Evolutionary conservation across 2,329 filamentous ascomycete genomes (phyloP).

Genomic region (Colletotrichum spaethianum): DNA sequence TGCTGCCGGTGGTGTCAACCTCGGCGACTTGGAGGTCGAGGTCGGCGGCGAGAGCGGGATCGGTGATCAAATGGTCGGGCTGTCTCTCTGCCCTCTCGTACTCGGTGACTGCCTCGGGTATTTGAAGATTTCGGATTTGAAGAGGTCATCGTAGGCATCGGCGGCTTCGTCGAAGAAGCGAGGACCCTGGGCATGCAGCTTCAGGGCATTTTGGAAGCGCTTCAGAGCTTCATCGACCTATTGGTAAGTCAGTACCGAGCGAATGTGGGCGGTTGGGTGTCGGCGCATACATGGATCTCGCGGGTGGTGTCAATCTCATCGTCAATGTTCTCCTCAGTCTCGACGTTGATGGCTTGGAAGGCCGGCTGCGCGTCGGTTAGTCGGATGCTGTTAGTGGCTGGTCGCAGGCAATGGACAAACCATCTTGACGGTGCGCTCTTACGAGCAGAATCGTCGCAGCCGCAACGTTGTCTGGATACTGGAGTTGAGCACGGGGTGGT

Average conservation of each 20-base stretch:
- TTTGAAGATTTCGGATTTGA: conserved; percentile 93
- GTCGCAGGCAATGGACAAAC: conserved; percentile 14
- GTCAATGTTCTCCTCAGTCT: conserved; percentile 90
- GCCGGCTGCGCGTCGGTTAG: conserved; percentile 61
- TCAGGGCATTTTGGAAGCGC: conserved; percentile 91
- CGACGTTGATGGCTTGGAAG: conserved; percentile 93
- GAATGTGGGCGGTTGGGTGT: no score
- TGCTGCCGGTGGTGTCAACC: conserved; percentile 83
- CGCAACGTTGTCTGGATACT: background rate
- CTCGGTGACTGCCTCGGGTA: conserved; percentile 89
- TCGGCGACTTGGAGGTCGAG: conserved; percentile 72
- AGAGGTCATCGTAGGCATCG: conserved; percentile 86
- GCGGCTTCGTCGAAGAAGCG: conserved; percentile 81
- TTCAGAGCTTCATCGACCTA: conserved; percentile 96
- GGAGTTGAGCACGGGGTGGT: background rate
- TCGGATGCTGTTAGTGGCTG: background rate
- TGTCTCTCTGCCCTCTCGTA: conserved; percentile 79
- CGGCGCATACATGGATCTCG: conserved; percentile 81
- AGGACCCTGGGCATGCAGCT: conserved; percentile 90
- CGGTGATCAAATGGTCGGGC: conserved; percentile 63
- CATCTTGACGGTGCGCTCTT: conserved; percentile 19
- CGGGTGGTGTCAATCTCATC: conserved; percentile 96
- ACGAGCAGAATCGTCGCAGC: background rate
- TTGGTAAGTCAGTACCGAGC: background rate
- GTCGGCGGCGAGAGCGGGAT: conserved; percentile 63